These are phyloP conservation scores for Kockovaella imperatae DNA, from an alignment of 768 basidiomycete genomes.

Conservation along the genomic window DNA sequence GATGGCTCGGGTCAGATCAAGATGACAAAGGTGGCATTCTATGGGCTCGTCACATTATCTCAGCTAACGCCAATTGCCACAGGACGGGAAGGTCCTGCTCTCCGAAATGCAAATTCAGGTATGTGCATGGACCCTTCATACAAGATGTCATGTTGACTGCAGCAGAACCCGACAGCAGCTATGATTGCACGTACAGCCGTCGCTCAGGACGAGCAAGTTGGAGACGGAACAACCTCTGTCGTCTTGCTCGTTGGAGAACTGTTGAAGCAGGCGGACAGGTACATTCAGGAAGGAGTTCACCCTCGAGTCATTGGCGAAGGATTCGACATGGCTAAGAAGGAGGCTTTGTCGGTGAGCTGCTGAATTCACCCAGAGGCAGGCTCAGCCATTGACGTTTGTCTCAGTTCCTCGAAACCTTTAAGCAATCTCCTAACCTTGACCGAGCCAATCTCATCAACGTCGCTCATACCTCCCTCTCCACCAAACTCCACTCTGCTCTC, in stretches of 20 bases:
- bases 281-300: constrained; percentile 95
- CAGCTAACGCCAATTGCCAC: background rate
- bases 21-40: constrained; percentile 94
- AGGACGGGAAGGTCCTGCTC: constrained; percentile 91
- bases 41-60: constrained; percentile 1
- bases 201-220: constrained; percentile 96
- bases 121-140: constrained; percentile 2
- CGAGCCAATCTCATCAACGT: constrained; percentile 86
- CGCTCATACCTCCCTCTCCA: constrained; percentile 89
- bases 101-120: constrained; percentile 95
- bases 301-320: constrained; percentile 92
- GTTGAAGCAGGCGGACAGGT: constrained; percentile 94
- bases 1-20: constrained; percentile 94
- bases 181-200: constrained; percentile 99
- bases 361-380: background rate
- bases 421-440: constrained; percentile 60
- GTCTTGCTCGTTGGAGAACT: constrained; percentile 92
- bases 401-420: constrained; percentile 89
- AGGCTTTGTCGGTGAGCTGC: constrained; percentile 67
- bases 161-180: constrained; percentile 84
- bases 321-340: constrained; percentile 96
- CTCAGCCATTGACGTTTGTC: background rate
- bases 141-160: background rate
- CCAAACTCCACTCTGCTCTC: constrained; percentile 73
- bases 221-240: constrained; percentile 95